Percentiles rank a stretch among this genome's conserved stretches.
These are phyloP conservation scores for Lumnitzera littorea DNA, from an alignment of 345 rosid genomes.

Conservation along the genomic window DNA sequence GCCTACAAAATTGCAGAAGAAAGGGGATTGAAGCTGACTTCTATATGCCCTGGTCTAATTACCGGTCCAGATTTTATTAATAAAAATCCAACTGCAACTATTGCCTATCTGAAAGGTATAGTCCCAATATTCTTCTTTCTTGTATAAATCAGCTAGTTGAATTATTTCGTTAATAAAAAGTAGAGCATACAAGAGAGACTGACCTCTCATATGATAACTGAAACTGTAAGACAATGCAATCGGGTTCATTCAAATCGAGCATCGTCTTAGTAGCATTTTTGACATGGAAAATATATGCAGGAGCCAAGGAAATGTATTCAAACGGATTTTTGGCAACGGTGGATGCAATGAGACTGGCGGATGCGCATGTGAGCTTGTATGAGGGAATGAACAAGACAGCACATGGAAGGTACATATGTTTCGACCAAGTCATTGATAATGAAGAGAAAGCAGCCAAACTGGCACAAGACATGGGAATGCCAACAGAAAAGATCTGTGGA, in stretches of 20 bases:
- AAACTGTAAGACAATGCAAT: not conserved
- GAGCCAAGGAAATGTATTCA: slow-evolving; percentile 54
- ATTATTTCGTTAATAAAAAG: too few relatives aligned
- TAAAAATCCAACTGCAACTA: slow-evolving; percentile 55
- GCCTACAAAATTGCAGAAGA: slow-evolving; percentile 58
- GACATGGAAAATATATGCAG: slow-evolving; percentile 16
- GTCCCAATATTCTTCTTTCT: too few relatives aligned
- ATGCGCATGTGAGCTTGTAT: slow-evolving; percentile 52
- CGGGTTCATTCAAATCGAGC: too few relatives aligned
- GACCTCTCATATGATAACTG: not conserved
- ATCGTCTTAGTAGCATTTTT: too few relatives aligned
- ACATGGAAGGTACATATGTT: slow-evolving; percentile 62
- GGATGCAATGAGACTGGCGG: slow-evolving; percentile 51
- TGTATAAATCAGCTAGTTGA: too few relatives aligned
- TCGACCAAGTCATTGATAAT: slow-evolving; percentile 40
- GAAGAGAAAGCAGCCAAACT: slow-evolving; percentile 37
- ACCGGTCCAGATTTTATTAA: slow-evolving; percentile 50
- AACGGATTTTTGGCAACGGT: slow-evolving; percentile 53
- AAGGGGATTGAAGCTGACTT: slow-evolving; percentile 42
- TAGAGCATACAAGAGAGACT: too few relatives aligned
- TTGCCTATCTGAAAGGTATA: slow-evolving; percentile 62
- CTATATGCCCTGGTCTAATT: slow-evolving; percentile 62
- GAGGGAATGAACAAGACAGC: slow-evolving; percentile 53
- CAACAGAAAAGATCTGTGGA: slow-evolving; percentile 41
- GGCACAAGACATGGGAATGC: slow-evolving; percentile 45